Evolutionary conservation across 1,284 basidiomycete genomes (phyloP).

Genomic region (Coniferiporia weirii): DNA sequence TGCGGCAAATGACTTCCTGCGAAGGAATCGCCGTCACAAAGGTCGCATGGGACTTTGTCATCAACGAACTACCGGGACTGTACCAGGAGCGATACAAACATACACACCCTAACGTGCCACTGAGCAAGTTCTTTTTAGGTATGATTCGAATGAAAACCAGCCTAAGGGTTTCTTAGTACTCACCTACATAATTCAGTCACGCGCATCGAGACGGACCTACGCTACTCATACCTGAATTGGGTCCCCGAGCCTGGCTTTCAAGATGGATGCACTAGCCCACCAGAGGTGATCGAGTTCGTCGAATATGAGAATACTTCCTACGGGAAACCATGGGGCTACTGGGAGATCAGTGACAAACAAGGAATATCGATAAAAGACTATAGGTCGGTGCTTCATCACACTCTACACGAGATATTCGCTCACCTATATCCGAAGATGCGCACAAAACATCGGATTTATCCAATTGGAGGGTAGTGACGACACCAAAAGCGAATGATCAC

Average conservation of each 20-base stretch:
- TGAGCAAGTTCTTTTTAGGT: neutral
- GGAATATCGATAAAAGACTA: neutral
- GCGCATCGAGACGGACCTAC: neutral
- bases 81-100: neutral
- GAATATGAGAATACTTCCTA: neutral
- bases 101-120: neutral
- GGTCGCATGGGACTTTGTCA: neutral
- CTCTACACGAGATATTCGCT: neutral
- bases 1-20: neutral
- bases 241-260: neutral
- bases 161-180: neutral
- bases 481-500: neutral
- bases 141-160: neutral
- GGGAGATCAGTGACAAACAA: neutral
- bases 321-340: neutral
- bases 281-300: neutral
- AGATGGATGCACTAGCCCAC: neutral
- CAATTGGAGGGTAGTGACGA: neutral
- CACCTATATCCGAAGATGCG: neutral
- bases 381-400: neutral
- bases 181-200: neutral
- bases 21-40: neutral
- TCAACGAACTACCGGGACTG: neutral
- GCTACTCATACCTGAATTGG: neutral
- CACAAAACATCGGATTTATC: neutral